Percentiles rank a stretch among this genome's conserved stretches.
These are phyloP conservation scores for Dioszegia hungarica DNA, from an alignment of 768 basidiomycete genomes.

Conservation along the genomic window DNA sequence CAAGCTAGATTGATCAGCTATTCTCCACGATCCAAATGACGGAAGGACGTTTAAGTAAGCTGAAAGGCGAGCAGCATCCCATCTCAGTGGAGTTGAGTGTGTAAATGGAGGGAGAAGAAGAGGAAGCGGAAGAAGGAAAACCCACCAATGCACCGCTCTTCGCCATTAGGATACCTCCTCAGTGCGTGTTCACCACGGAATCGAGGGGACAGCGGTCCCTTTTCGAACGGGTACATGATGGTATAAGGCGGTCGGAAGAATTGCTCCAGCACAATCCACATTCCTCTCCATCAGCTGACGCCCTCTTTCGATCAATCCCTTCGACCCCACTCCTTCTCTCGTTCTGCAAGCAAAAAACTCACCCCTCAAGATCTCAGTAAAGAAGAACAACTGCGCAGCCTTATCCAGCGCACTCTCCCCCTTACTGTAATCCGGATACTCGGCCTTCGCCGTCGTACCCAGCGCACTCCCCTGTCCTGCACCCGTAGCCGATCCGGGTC, in stretches of 20 bases:
- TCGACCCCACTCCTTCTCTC: too few species aligned
- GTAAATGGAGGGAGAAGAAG: too few species aligned
- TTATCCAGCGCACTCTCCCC: conserved; percentile 93
- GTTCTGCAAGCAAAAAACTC: neutral
- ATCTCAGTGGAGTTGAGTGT: too few species aligned
- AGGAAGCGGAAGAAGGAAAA: conserved; percentile 12
- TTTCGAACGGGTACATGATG: conserved; percentile 88
- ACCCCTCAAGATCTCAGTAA: conserved; percentile 97
- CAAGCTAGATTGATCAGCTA: conserved; percentile 61
- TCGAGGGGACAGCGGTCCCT: conserved; percentile 92
- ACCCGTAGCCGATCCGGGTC: conserved; percentile 1
- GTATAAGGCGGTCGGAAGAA: conserved; percentile 76
- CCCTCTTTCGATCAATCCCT: neutral
- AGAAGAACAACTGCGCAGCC: conserved; percentile 93
- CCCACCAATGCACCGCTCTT: conserved; percentile 97
- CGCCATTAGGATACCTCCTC: conserved; percentile 91
- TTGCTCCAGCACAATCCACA: conserved; percentile 82
- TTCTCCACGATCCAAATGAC: too few species aligned
- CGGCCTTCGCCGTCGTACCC: conserved; percentile 14
- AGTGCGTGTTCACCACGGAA: conserved; percentile 98
- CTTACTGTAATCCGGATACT: conserved; percentile 47
- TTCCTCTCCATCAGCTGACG: conserved; percentile 60
- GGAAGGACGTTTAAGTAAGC: too few species aligned
- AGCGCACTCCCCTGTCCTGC: conserved; percentile 5
- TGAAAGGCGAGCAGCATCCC: too few species aligned